Evolutionary conservation across 2,329 filamentous ascomycete genomes (phyloP).

Genomic region (Exutisphaerella laricina): DNA sequence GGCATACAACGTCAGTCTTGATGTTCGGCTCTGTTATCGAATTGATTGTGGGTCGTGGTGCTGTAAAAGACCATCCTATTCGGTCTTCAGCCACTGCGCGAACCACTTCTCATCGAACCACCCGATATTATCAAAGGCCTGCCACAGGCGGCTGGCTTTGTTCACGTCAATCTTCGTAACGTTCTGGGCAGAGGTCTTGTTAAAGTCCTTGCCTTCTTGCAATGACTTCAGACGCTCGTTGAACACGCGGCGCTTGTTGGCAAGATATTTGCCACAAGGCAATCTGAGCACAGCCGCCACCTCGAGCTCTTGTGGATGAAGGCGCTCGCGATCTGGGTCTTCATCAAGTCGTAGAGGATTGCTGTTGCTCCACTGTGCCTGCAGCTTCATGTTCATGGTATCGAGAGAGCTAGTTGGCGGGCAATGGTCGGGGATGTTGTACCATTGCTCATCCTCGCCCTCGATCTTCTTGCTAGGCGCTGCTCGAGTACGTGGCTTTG

Average conservation of each 20-base stretch:
- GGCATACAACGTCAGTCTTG: too few relatives aligned
- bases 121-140: slow-evolving; percentile 64
- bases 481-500: slow-evolving; percentile 25
- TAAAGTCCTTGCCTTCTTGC: slow-evolving; percentile 71
- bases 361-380: slow-evolving; percentile 50
- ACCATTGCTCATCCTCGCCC: slow-evolving; percentile 25
- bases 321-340: slow-evolving; percentile 63
- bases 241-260: slow-evolving; percentile 90
- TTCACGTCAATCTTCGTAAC: slow-evolving; percentile 99
- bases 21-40: too few relatives aligned
- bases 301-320: slow-evolving; percentile 71
- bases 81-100: slow-evolving; percentile 17
- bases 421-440: slow-evolving; percentile 24
- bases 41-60: too few relatives aligned
- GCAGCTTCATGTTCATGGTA: slow-evolving; percentile 11
- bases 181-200: slow-evolving; percentile 92
- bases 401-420: slow-evolving; percentile 25
- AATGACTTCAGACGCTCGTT: slow-evolving; percentile 63
- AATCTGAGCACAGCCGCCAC: slow-evolving; percentile 75
- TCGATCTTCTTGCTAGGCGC: slow-evolving; percentile 26
- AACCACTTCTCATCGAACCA: slow-evolving; percentile 31
- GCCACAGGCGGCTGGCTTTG: slow-evolving; percentile 90
- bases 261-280: slow-evolving; percentile 81
- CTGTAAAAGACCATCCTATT: too few relatives aligned
- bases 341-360: slow-evolving; percentile 67